Evolutionary conservation across 257 asterid genomes (phyloP), one percentile per base, ranked within the genome.

Genomic region (Oldenlandia corymbosa): DNA sequence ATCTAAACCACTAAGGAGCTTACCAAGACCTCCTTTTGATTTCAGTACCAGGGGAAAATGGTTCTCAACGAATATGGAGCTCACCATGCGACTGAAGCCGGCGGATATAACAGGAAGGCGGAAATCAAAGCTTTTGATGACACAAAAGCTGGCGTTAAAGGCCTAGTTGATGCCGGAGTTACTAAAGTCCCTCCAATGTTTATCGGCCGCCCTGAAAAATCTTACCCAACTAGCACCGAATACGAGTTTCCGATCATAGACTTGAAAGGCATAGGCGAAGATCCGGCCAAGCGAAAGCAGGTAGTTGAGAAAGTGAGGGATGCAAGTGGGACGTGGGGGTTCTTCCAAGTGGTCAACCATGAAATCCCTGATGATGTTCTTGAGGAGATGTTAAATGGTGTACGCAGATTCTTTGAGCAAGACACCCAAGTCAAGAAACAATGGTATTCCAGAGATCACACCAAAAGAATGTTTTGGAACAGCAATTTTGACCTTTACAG

Each of bases 311-410:
- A 13, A 67, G 58, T 67, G 10, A 3, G 37, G 4, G 58, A 32
- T 7, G 71, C 59, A 46, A 54, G 58, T 0, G 51, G 21, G 30
- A 46, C 51, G 4, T 57, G 65, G 58, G 65, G 65, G 16, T 58
- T 67, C 50, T 67, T 67, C n/a, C 71, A 67, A 67, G 71, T 67
- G 50, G 36, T 58, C 49, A 67, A 58, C 23, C 71, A 67, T 32
- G 71, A 65, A 5, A 67, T 67, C 53, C 59, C 59, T 23, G 53
- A 10, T 31, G 49, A 45, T 57, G 58, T 67, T 57, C 28, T 67
- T 10, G 49, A 46, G 50, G 65, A 66, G 51, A 66, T 66, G 64
- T 11, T 54, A 13, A 23, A 9, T 3, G 64, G 71, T 1, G 71
- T 56, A 10, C 39, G 60, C 48, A 31, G 71, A 28, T 66, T 66